phyloP scores from a whole-genome alignment of 345 rosid species.

The Euphorbia peplus region DNA sequence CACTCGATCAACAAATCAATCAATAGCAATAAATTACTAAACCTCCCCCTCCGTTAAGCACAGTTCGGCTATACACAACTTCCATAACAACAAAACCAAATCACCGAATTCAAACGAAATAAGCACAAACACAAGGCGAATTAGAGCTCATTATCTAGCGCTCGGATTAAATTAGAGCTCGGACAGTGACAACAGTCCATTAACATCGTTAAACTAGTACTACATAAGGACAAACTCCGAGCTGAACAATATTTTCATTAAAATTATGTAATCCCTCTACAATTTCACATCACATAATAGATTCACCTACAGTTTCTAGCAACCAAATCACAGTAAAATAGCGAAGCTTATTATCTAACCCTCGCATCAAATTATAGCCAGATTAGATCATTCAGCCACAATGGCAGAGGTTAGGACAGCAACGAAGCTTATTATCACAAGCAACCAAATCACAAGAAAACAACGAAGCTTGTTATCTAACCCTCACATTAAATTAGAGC shows the following conservation, averaged over 20 bases:
- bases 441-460: too few species aligned
- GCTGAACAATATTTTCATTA: too few species aligned
- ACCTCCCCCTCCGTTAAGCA: background rate
- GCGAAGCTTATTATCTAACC: background rate
- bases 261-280: too few species aligned
- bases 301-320: slow-evolving; percentile 5
- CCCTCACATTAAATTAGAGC: too few species aligned
- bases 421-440: too few species aligned
- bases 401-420: background rate
- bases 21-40: background rate
- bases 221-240: too few species aligned
- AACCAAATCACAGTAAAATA: background rate
- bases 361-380: background rate
- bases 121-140: background rate
- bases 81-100: background rate
- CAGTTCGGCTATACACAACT: background rate
- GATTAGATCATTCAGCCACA: slow-evolving; percentile 13
- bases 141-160: too few species aligned
- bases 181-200: too few species aligned
- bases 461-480: too few species aligned
- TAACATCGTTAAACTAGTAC: too few species aligned
- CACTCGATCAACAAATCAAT: background rate
- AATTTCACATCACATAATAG: background rate
- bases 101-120: too few species aligned
- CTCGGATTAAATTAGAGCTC: too few species aligned